A percentile compares a stretch with the other conserved stretches of the same genome.
Evolutionary conservation across 306 rosid species (phyloP).

Genomic region (Crotalaria pallida): DNA sequence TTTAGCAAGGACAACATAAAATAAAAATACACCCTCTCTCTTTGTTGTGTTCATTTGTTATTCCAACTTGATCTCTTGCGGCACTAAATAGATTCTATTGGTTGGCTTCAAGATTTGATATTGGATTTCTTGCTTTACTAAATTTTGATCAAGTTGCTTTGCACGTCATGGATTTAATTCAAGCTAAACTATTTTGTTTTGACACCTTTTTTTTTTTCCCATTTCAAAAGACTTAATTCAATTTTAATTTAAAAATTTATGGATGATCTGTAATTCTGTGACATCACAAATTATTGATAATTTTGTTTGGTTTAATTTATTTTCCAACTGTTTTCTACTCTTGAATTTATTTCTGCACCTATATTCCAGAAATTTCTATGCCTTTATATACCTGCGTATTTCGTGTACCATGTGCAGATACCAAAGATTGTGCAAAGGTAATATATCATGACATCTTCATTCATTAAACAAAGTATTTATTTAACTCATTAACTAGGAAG

Average conservation of each 20-base stretch:
- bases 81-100: not conserved
- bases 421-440: not conserved
- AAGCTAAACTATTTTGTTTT: conserved; percentile 17
- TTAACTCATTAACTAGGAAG: too few relatives aligned
- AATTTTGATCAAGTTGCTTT: conserved; percentile 25
- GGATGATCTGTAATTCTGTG: conserved; percentile 2
- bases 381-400: not conserved
- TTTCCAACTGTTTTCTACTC: not conserved
- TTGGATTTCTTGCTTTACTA: conserved; percentile 6
- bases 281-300: conserved; percentile 1
- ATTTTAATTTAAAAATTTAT: conserved; percentile 13
- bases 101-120: not conserved
- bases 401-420: conserved; percentile 2
- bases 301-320: not conserved
- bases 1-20: not conserved
- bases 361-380: too few relatives aligned
- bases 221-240: conserved; percentile 10
- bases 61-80: conserved; percentile 23
- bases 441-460: not conserved
- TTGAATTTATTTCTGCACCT: too few relatives aligned
- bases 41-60: not conserved
- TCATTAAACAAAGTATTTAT: too few relatives aligned
- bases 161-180: conserved; percentile 15
- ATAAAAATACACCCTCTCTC: not conserved
- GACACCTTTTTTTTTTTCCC: conserved; percentile 14